Base-by-base conservation (phyloP, 2,329 filamentous ascomycete genomes). In the Neurospora sp. region DNA sequence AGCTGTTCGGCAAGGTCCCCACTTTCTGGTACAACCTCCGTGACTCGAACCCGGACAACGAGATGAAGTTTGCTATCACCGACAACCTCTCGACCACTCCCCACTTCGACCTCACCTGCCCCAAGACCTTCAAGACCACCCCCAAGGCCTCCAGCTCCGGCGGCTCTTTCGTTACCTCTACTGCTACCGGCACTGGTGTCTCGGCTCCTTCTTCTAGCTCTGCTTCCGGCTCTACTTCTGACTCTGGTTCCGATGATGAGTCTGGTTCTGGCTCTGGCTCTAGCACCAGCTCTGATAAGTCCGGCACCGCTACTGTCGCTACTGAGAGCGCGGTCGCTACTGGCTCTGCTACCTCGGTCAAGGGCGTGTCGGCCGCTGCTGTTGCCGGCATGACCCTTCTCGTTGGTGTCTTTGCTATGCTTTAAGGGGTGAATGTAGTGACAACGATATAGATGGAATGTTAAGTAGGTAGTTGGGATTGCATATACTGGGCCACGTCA, bases 11-110 rank as follows among this genome's bases (percentile, higher is more conserved):
- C 77, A 81, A 85, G 79, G 80, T 79, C 43, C 82, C 85, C 72
- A 86, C 85, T 68, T 89, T 87, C 80, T 88, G 87, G 86, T 89
- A 89, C 80, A 83, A 80, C 73, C 83, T 89, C 74, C 84, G 85
- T 69, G 87, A 89, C 78, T 87, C 85, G 77, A 87, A 87, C 82
- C 83, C 85, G 67, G 85, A 83, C 77, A 87, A 88, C 82, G 76
- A 82, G 77, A 82, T 85, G 80, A 86, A 87, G 81, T 88, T 88
- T 68, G 85, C 81, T 77, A 83, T 88, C 72, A 86, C 84, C 75
- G 79, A 85, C 71, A 79, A 87, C 75, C 81, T 88, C 68, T 82
- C 80, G 72, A 85, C 83, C 74, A 83, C 77, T 36, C 82, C 86
- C 62, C 78, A 79, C 69, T 88, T 84, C 78, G 81, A 88, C 77